Conservation (phyloP, 2,329 filamentous ascomycete genomes). For the Fusarium nodosum region DNA sequence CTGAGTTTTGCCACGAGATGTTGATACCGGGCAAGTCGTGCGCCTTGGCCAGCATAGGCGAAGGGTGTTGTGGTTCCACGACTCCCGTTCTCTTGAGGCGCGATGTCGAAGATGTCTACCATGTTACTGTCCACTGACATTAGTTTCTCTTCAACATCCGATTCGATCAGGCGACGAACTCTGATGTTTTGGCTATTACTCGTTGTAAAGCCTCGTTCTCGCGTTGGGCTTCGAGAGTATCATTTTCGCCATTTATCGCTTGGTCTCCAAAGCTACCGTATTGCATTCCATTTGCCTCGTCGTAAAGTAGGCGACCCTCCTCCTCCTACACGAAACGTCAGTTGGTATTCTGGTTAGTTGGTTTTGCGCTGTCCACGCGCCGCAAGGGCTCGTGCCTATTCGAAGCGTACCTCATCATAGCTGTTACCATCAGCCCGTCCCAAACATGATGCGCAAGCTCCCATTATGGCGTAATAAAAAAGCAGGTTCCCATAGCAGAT, state of each 20-base stretch:
- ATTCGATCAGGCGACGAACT: conserved; percentile 59
- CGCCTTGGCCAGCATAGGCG: conserved; percentile 67
- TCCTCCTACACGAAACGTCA: conserved; percentile 61
- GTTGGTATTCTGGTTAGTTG: conserved; percentile 4
- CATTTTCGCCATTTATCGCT: conserved; percentile 66
- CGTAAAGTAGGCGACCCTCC: conserved; percentile 70
- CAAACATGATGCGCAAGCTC: conserved; percentile 72
- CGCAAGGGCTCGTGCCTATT: background rate
- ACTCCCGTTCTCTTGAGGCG: conserved; percentile 62
- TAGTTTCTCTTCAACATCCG: conserved; percentile 14
- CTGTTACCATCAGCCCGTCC: conserved; percentile 65
- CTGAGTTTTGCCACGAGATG: conserved; percentile 72
- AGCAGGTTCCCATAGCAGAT: conserved; percentile 44
- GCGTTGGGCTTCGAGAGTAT: conserved; percentile 72
- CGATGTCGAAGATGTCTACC: conserved; percentile 76
- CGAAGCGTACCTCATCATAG: conserved; percentile 66
- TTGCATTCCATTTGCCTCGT: conserved; percentile 69
- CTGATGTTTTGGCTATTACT: conserved; percentile 74
- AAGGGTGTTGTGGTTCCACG: conserved; percentile 58
- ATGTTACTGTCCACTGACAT: conserved; percentile 65
- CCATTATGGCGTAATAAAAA: conserved; percentile 61
- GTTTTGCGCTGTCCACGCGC: background rate
- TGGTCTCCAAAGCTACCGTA: conserved; percentile 75
- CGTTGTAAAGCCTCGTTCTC: conserved; percentile 75
- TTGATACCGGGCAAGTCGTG: conserved; percentile 70